Percentiles rank a stretch among this genome's conserved stretches.
Conservation (phyloP, 1,139 yeast species). For the Pichia sp. region DNA sequence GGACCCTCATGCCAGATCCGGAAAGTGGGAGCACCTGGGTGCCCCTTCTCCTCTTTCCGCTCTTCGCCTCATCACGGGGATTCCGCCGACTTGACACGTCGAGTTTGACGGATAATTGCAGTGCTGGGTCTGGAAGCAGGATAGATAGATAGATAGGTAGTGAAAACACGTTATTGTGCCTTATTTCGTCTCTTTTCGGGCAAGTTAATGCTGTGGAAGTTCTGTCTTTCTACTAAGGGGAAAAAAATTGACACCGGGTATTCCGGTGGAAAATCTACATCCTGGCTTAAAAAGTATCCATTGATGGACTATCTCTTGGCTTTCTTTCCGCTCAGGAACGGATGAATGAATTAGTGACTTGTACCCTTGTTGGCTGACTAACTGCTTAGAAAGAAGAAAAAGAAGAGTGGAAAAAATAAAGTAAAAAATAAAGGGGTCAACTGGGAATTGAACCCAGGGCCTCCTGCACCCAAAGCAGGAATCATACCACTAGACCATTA, state of each 20-base stretch:
- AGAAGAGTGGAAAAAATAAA: neutral
- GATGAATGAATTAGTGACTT: neutral
- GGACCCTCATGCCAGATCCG: neutral
- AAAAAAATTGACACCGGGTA: too few relatives aligned
- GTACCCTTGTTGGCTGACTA: neutral
- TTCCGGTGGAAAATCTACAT: too few relatives aligned
- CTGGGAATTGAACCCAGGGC: conserved; percentile 35
- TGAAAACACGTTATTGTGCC: neutral
- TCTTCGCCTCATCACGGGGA: neutral
- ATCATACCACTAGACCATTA: conserved; percentile 43
- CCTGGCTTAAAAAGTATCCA: too few relatives aligned
- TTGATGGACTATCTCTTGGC: too few relatives aligned
- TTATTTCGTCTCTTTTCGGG: neutral
- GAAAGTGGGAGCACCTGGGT: neutral
- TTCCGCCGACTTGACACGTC: neutral
- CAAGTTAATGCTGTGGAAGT: too few relatives aligned
- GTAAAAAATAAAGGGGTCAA: conserved; percentile 27
- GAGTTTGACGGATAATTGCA: neutral
- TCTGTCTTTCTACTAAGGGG: too few relatives aligned
- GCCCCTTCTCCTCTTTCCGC: neutral
- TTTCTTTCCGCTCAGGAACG: too few relatives aligned
- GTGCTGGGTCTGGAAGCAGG: neutral
- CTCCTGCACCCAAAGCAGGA: conserved; percentile 47
- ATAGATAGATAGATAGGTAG: neutral
- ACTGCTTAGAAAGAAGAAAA: neutral